Percentiles rank a stretch among this genome's conserved stretches.
These are phyloP conservation scores for Erodium texanum DNA, from an alignment of 441 rosid species.

Conservation along the genomic window DNA sequence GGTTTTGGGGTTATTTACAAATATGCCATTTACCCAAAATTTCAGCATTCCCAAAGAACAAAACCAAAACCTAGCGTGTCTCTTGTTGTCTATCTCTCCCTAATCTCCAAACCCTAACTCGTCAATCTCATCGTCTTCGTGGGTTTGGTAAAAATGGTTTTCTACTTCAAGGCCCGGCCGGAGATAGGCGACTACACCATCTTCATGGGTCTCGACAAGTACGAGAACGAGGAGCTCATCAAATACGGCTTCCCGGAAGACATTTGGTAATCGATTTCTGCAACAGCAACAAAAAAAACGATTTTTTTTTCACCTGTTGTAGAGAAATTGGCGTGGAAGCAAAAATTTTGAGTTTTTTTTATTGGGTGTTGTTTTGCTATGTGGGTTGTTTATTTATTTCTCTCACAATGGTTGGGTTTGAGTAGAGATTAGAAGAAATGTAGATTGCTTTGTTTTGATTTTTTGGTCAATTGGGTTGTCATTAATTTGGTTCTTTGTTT, in stretches of 20 bases:
- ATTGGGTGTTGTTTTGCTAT: not conserved
- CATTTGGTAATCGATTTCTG: slow-evolving; percentile 45
- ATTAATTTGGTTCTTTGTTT: not conserved
- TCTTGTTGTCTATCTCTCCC: not conserved
- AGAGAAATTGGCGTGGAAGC: not conserved
- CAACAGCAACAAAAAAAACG: no score
- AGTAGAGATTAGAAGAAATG: not conserved
- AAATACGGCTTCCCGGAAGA: slow-evolving; percentile 97
- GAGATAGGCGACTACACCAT: slow-evolving; percentile 96
- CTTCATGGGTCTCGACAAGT: slow-evolving; percentile 98
- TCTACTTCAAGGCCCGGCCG: slow-evolving; percentile 94
- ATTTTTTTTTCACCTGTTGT: not conserved
- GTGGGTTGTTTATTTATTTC: not conserved
- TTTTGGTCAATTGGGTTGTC: not conserved
- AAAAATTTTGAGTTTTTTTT: not conserved
- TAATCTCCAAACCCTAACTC: slow-evolving; percentile 1
- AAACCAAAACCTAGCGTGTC: not conserved
- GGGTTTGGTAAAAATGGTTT: slow-evolving; percentile 45
- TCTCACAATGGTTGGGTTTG: not conserved
- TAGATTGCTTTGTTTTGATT: not conserved
- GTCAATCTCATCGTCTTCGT: not conserved
- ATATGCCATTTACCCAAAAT: not conserved
- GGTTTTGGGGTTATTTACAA: not conserved
- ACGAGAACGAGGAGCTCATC: slow-evolving; percentile 99
- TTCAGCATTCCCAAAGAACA: not conserved